Conservation (phyloP, 2,329 filamentous ascomycete species). For the Ophiostoma tasmaniense region DNA sequence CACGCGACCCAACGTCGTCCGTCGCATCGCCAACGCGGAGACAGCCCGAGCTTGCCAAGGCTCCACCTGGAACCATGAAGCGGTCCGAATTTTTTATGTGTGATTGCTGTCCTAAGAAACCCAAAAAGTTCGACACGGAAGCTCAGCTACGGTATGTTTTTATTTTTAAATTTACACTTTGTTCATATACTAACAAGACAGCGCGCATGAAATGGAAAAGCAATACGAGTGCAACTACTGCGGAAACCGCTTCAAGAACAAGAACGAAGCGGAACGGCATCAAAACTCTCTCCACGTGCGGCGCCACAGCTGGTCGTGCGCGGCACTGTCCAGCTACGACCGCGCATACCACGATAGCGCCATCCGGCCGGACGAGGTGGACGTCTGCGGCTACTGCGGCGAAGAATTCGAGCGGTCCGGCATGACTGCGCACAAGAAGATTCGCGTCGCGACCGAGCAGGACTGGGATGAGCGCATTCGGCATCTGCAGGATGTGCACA, state of each 20-base stretch:
- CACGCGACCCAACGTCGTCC: conserved; percentile 34
- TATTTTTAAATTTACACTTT: background rate
- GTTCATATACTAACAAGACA: conserved; percentile 31
- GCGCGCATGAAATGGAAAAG: conserved; percentile 85
- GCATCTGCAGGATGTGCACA: conserved; percentile 85
- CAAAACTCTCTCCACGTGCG: conserved; percentile 91
- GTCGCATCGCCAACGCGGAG: conserved; percentile 42
- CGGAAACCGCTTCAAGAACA: conserved; percentile 95
- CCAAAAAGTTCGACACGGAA: conserved; percentile 82
- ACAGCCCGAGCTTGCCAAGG: conserved; percentile 36
- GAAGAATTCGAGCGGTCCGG: conserved; percentile 66
- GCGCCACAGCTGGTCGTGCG: conserved; percentile 94
- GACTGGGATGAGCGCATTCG: conserved; percentile 83
- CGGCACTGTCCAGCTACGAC: conserved; percentile 67
- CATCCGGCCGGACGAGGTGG: conserved; percentile 55
- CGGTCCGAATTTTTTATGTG: conserved; percentile 53
- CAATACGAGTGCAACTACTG: conserved; percentile 92
- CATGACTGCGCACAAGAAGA: conserved; percentile 25
- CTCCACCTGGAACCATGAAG: conserved; percentile 35
- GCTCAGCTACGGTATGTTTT: conserved; percentile 71
- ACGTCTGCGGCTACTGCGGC: conserved; percentile 91
- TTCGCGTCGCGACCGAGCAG: conserved; percentile 56
- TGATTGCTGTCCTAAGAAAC: conserved; percentile 94
- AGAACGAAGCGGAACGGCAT: conserved; percentile 94
- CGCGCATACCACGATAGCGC: conserved; percentile 81